phyloP scores from a whole-genome alignment of 768 basidiomycete genomes.

The Trametes sanguinea region DNA sequence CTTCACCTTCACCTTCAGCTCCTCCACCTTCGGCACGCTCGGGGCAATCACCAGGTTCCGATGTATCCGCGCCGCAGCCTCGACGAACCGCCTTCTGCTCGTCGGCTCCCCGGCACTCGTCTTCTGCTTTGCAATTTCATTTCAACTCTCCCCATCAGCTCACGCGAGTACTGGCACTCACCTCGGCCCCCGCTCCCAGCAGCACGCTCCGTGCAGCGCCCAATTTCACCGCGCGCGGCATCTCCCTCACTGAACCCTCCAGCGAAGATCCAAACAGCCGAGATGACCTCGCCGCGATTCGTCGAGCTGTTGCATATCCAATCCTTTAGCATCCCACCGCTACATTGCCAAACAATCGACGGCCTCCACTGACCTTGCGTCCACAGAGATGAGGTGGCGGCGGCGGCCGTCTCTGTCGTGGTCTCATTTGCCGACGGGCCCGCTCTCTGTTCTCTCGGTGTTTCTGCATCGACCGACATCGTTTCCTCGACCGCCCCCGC shows the following conservation, averaged over 20 bases:
- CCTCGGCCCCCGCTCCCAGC: conserved; percentile 33
- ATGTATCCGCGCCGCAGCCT: conserved; percentile 67
- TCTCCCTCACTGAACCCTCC: neutral
- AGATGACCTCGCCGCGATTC: conserved; percentile 19
- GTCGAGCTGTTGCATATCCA: neutral
- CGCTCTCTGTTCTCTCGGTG: too few species aligned
- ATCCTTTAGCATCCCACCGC: too few species aligned
- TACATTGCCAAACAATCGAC: too few species aligned
- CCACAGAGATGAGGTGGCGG: too few species aligned
- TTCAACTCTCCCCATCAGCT: too few species aligned
- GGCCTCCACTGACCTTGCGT: too few species aligned
- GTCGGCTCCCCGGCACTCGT: neutral
- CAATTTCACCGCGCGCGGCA: conserved; percentile 6
- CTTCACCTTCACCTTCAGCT: conserved; percentile 3
- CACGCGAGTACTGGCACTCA: neutral
- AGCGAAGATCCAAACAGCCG: conserved; percentile 23
- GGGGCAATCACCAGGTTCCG: conserved; percentile 65
- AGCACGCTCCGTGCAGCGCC: conserved; percentile 45
- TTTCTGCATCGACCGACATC: too few species aligned
- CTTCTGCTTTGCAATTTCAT: too few species aligned
- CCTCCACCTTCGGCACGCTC: conserved; percentile 45
- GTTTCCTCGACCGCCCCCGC: too few species aligned
- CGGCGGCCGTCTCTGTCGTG: conserved; percentile 37
- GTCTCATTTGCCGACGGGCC: too few species aligned
- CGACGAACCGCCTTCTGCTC: conserved; percentile 42